Percentiles rank a stretch among this genome's conserved stretches.
phyloP scores from a whole-genome alignment of 2,329 filamentous ascomycete species.

The Clarireedia homoeocarpa region DNA sequence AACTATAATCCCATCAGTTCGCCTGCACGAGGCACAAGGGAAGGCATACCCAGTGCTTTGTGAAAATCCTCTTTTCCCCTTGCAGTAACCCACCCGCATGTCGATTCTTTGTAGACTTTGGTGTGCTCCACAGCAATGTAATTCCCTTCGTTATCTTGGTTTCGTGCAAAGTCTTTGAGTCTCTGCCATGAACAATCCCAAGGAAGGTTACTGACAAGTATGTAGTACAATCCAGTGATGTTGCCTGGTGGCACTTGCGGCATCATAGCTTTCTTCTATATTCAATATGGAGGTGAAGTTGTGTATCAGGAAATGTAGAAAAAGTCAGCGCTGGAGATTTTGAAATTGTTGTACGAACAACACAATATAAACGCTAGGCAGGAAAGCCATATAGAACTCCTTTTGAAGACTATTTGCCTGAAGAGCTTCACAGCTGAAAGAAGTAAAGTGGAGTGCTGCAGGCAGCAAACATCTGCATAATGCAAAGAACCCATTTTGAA shows the following conservation, averaged over 20 bases:
- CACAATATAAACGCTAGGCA: too few species aligned
- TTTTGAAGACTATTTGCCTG: too few species aligned
- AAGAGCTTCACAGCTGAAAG: too few species aligned
- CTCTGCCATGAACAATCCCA: slow-evolving; percentile 22
- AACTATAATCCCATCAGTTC: slow-evolving; percentile 6
- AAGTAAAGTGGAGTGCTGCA: too few species aligned
- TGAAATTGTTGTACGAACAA: too few species aligned
- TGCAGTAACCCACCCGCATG: slow-evolving; percentile 21
- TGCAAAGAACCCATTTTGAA: too few species aligned
- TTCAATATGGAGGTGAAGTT: neutral
- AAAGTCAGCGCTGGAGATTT: neutral
- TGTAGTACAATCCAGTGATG: slow-evolving; percentile 12
- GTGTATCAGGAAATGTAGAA: neutral
- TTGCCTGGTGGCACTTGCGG: slow-evolving; percentile 10
- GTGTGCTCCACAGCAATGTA: slow-evolving; percentile 21
- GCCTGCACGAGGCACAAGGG: neutral
- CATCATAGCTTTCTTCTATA: neutral
- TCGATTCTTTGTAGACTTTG: slow-evolving; percentile 15
- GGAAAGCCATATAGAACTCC: too few species aligned
- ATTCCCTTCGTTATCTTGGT: slow-evolving; percentile 12
- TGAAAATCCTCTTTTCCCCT: slow-evolving; percentile 18
- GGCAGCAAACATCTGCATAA: too few species aligned
- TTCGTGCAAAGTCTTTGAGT: slow-evolving; percentile 22
- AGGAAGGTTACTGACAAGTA: slow-evolving; percentile 10
- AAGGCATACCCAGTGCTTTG: slow-evolving; percentile 1